Base-by-base conservation (phyloP, 441 rosid genomes). In the Adansonia madagascariensis region DNA sequence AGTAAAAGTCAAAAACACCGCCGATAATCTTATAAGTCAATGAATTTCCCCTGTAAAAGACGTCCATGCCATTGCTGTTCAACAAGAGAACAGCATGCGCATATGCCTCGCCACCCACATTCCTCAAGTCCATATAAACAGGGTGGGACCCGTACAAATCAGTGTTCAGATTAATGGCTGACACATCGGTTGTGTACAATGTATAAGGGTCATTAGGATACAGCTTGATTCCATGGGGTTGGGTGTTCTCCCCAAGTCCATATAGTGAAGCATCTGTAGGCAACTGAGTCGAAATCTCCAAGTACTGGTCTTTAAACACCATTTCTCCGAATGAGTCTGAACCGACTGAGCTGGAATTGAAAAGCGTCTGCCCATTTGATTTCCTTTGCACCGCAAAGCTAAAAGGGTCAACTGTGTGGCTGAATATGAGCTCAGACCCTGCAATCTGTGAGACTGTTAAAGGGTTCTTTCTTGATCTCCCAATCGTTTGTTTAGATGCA, bases 51-150 rank as follows among this genome's bases (percentile, higher is more conserved):
- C 81, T 88, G 73, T 94, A 96, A 72, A 94, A 90, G 55, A 96
- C 94, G 83, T 94, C 98, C 99, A 96, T 96, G 27, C 98, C 99
- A 75, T 96, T 96, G 77, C 98, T 96, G 81, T 92, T 96, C 53
- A 96, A 84, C 74, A 94, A 68, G 76, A 96, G 78, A 74, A 96
- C 98, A 7, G 90, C 95, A 66, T 94, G 99, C 0, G 98, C 95
- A 39, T 35, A 78, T 6, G 91, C 82, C 71, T 84, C 59, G 20
- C 97, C 97, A 9, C 83, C 86, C 72, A 81, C 93, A 71, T 89
- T 92, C 75, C 99, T 88, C 56, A 94, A 93, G 83, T 96, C 98
- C 99, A 96, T 92, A 64, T 92, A 94, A 59, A 96, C 90, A 24
- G 99, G 98, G 78, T 96, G 99, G 1, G 97, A 88, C 18, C 99